phyloP scores from a whole-genome alignment of 2,329 filamentous ascomycete species.

The Botrytis deweyae region DNA sequence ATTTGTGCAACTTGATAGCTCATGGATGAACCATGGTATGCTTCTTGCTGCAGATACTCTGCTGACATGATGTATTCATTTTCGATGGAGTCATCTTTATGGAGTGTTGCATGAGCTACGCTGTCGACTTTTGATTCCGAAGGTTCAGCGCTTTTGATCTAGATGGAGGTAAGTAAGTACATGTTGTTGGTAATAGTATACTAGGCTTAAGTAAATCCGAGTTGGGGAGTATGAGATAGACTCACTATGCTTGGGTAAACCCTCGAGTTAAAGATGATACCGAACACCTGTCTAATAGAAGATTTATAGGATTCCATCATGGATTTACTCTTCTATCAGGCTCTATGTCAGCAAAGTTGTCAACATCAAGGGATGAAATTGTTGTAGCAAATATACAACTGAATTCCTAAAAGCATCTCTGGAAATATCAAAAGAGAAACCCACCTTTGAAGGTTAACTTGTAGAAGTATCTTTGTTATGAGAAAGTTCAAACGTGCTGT shows the following conservation, averaged over 20 bases:
- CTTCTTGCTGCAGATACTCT: not conserved
- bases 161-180: not conserved
- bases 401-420: not conserved
- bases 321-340: not conserved
- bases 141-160: not conserved
- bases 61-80: not conserved
- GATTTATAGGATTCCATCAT: constrained; percentile 1
- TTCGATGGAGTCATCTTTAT: not conserved
- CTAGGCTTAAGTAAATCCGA: accelerated
- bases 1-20: not conserved
- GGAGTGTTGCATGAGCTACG: too few relatives aligned
- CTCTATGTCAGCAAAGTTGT: not conserved
- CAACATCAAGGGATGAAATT: not conserved
- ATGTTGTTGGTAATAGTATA: not conserved
- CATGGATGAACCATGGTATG: constrained; percentile 5
- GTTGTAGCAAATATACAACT: not conserved
- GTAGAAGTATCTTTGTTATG: not conserved
- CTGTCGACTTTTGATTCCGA: not conserved
- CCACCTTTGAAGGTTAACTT: not conserved
- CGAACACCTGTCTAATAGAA: not conserved
- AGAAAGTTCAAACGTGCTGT: not conserved
- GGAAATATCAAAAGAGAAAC: not conserved
- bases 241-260: not conserved
- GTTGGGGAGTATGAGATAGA: not conserved
- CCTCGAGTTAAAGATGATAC: not conserved